Percentiles rank a stretch among this genome's conserved stretches.
These are phyloP conservation scores for Bathelium albidoporum DNA, from an alignment of 495 filamentous ascomycete genomes.

Conservation along the genomic window DNA sequence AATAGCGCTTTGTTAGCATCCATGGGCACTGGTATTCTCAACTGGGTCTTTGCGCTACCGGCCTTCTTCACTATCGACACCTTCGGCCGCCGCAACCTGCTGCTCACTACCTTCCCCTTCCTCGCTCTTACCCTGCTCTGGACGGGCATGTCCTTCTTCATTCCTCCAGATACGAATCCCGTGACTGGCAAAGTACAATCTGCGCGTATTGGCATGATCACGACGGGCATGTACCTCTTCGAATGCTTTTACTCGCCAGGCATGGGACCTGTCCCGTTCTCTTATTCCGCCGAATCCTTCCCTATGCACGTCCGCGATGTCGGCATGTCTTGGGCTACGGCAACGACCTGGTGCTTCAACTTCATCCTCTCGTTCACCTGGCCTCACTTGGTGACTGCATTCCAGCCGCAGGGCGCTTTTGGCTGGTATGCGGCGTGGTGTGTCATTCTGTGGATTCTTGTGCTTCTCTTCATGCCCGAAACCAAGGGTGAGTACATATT, in stretches of 20 bases:
- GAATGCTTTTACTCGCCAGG: constrained; percentile 43
- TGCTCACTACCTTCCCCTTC: constrained; percentile 15
- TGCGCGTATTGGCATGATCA: constrained; percentile 9
- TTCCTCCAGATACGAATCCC: constrained; percentile 5
- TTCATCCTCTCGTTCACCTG: constrained; percentile 48
- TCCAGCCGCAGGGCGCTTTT: constrained; percentile 48
- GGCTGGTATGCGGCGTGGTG: constrained; percentile 55
- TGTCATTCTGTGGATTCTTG: constrained; percentile 45
- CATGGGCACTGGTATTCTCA: constrained; percentile 16
- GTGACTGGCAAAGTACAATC: constrained; percentile 2
- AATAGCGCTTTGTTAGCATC: constrained; percentile 15
- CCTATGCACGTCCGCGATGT: constrained; percentile 34
- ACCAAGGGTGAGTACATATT: constrained; percentile 37
- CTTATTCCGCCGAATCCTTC: constrained; percentile 51
- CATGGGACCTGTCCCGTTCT: constrained; percentile 47
- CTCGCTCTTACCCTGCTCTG: constrained; percentile 14
- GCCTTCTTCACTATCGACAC: constrained; percentile 19
- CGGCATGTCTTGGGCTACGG: constrained; percentile 35
- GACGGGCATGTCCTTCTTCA: constrained; percentile 10
- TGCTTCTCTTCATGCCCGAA: constrained; percentile 47
- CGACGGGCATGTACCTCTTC: constrained; percentile 15
- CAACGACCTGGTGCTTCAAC: constrained; percentile 30
- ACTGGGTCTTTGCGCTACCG: constrained; percentile 17
- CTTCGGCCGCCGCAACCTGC: constrained; percentile 16
- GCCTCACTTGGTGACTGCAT: constrained; percentile 38